Percentiles rank a stretch among this genome's conserved stretches.
phyloP scores from a whole-genome alignment of 208 protist species.

The Trichomonas gallinae region DNA sequence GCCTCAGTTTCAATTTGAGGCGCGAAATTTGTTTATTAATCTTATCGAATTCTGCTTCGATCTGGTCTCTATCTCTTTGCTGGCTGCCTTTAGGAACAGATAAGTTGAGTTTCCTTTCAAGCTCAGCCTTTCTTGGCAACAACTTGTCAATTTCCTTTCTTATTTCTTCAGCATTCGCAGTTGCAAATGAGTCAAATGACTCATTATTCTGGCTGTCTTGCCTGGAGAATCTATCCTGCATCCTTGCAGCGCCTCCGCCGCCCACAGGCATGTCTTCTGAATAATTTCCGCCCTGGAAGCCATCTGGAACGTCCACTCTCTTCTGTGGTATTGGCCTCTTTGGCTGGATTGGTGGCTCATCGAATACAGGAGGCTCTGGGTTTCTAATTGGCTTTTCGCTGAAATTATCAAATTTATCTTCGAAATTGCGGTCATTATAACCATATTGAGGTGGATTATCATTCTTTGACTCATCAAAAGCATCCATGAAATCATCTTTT shows the following conservation, averaged over 20 bases:
- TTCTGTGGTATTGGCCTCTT: not conserved
- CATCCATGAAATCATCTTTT: not conserved
- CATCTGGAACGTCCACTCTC: not conserved
- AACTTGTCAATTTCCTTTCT: not conserved
- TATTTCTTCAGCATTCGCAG: not conserved
- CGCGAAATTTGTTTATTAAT: not conserved
- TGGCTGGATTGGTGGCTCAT: too few species aligned
- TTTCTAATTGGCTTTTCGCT: not conserved
- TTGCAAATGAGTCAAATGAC: not conserved
- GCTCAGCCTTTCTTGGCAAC: not conserved
- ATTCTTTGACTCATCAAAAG: not conserved
- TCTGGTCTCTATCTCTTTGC: not conserved
- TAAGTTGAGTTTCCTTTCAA: not conserved
- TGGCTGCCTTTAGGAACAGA: not conserved
- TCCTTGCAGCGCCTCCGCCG: not conserved
- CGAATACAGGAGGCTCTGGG: not conserved
- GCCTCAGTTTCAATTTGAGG: not conserved
- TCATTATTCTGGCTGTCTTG: not conserved
- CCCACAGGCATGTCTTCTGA: not conserved
- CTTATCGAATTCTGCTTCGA: not conserved
- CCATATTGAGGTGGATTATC: not conserved
- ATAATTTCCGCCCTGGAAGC: not conserved
- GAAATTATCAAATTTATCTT: not conserved
- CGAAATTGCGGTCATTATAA: not conserved
- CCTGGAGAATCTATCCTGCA: not conserved